Percentiles rank a stretch among this genome's conserved stretches.
Evolutionary conservation across 2,329 filamentous ascomycete genomes (phyloP).

Genomic region (Bipolaris bicolor): DNA sequence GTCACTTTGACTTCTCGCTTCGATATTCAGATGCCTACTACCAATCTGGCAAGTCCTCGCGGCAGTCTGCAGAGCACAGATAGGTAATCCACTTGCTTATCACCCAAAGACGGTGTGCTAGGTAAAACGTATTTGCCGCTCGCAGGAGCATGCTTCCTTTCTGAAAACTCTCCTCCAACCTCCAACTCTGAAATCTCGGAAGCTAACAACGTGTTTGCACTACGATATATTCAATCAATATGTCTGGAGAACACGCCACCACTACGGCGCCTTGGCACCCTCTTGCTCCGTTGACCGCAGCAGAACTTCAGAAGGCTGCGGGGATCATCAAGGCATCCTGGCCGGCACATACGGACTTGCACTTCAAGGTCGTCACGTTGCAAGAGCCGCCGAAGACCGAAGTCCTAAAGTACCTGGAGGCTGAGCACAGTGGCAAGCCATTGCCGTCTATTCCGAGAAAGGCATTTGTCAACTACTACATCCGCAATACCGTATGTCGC

Average conservation of each 20-base stretch:
- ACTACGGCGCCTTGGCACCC: slow-evolving; percentile 55
- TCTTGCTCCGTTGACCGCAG: slow-evolving; percentile 63
- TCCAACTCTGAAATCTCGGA: not conserved
- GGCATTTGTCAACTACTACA: slow-evolving; percentile 64
- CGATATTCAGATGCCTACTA: slow-evolving; percentile 21
- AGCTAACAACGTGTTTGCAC: not conserved
- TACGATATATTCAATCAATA: slow-evolving; percentile 14
- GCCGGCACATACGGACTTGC: slow-evolving; percentile 61
- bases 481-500: slow-evolving; percentile 62
- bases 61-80: slow-evolving; percentile 17
- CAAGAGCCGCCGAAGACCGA: slow-evolving; percentile 68
- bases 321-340: slow-evolving; percentile 60
- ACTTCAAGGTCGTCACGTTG: slow-evolving; percentile 72
- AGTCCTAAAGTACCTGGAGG: slow-evolving; percentile 66
- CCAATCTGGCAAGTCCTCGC: slow-evolving; percentile 34
- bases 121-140: slow-evolving; percentile 11
- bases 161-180: not conserved
- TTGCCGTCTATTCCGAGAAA: slow-evolving; percentile 61
- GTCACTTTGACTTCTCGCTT: not conserved
- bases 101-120: slow-evolving; percentile 11
- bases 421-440: slow-evolving; percentile 61
- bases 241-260: slow-evolving; percentile 42
- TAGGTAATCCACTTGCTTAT: slow-evolving; percentile 32
- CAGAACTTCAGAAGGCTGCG: slow-evolving; percentile 62
- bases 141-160: not conserved